Evolutionary conservation across 169 alveolate genomes (phyloP), one percentile per base, ranked within the genome.

Genomic region (Babesia ovis): DNA sequence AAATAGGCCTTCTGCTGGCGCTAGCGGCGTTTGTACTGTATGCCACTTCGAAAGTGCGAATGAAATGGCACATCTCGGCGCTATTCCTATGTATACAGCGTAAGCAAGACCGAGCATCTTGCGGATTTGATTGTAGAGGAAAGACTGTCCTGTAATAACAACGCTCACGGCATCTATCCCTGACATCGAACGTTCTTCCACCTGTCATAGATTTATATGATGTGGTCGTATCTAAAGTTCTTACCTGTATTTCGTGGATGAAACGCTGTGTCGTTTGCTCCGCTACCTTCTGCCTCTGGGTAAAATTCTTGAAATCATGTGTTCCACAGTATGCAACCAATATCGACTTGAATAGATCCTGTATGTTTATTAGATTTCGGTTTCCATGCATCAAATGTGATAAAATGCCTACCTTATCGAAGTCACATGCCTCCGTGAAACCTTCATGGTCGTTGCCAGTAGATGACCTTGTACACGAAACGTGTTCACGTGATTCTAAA

Each of bases 91-190:
- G 70, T 77, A 91, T 9, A 80, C 86, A 50, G 91, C 94, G 27
- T 84, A 76, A 22, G 91, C 91, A 59, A 91, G 60, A 8, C 91
- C 74, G 4, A 91, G 54, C 94, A 91, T 91, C 68, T 91, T 91
- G 70, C 95, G 81, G 23, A 91, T 91, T 74, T 91, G 95, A 69
- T 91, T 91, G 77, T 85, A 82, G 54, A 91, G 60, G 53, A 91
- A 91, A 46, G 95, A 91, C 68, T 91, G 95, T 4, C 95, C 95
- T 31, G 68, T 70, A 5, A 91, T 90, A 39, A 64, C 48, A 29
- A 91, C 72, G n/a, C 83, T 81, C 32, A 91, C 79, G 34, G 84
- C 73, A 25, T 77, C 62, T 29, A 53, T 45, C 5, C 51, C 83
- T 41, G 31, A 27, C 5, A 31, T 11, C 16, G 37, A 3, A 32